Conservation (phyloP, 2,329 filamentous ascomycete species). For the Cladophialophora psammophila region DNA sequence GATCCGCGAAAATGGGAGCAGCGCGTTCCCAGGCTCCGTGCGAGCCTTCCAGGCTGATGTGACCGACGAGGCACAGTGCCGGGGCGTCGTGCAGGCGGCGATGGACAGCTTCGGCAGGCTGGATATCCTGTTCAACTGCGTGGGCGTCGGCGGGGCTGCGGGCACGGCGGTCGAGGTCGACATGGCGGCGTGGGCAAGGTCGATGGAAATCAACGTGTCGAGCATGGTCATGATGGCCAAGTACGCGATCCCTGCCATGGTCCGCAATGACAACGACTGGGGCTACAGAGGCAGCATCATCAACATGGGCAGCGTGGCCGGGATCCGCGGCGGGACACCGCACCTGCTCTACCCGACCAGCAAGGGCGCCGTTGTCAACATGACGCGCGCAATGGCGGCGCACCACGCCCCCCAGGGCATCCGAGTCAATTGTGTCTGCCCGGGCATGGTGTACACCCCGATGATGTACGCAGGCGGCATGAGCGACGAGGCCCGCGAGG, state of each 20-base stretch:
- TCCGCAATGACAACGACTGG: constrained; percentile 56
- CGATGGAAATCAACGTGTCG: constrained; percentile 68
- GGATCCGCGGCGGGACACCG: constrained; percentile 62
- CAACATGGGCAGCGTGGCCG: constrained; percentile 70
- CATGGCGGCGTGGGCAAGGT: constrained; percentile 63
- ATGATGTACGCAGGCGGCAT: constrained; percentile 63
- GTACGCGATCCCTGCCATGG: constrained; percentile 67
- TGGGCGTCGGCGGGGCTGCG: constrained; percentile 65
- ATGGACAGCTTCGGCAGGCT: constrained; percentile 61
- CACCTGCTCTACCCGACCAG: constrained; percentile 62
- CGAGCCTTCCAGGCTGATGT: constrained; percentile 62
- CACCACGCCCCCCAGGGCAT: constrained; percentile 61
- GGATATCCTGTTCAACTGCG: constrained; percentile 71
- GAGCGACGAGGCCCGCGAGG: constrained; percentile 58
- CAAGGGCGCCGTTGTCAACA: constrained; percentile 63
- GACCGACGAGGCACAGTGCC: constrained; percentile 62
- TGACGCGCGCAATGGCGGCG: constrained; percentile 64
- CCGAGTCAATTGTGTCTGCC: constrained; percentile 64
- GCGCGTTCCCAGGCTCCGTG: constrained; percentile 45
- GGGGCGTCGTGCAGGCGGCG: constrained; percentile 50
- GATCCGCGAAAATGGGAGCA: constrained; percentile 43
- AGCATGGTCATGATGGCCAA: constrained; percentile 72
- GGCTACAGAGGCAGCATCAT: constrained; percentile 60
- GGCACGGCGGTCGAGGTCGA: constrained; percentile 69
- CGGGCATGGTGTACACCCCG: constrained; percentile 63